Evolutionary conservation across 176 grass and related monocot species (phyloP).

Genomic region (Musa beccarii): DNA sequence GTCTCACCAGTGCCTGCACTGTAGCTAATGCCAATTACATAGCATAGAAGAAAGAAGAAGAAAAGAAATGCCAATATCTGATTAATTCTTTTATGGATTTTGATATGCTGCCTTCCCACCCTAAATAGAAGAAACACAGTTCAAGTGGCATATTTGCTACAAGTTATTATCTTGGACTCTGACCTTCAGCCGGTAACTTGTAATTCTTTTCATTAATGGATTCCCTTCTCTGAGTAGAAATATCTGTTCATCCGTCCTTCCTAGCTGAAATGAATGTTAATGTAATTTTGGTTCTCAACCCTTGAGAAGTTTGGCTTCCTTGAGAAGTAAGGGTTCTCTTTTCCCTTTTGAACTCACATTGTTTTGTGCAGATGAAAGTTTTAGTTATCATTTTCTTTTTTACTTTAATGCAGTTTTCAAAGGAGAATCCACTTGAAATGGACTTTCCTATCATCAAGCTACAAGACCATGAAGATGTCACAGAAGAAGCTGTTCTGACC

Average conservation of each 20-base stretch:
- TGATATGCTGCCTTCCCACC: too few relatives aligned
- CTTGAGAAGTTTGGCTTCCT: not conserved
- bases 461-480: slow-evolving; percentile 59
- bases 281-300: not conserved
- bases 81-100: not conserved
- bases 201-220: too few relatives aligned
- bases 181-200: too few relatives aligned
- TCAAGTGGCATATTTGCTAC: too few relatives aligned
- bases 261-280: too few relatives aligned
- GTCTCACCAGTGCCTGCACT: too few relatives aligned
- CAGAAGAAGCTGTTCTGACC: slow-evolving; percentile 41
- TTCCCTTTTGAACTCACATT: not conserved
- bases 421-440: slow-evolving; percentile 52
- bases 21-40: not conserved
- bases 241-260: too few relatives aligned
- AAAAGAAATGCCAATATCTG: not conserved
- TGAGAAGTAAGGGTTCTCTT: not conserved
- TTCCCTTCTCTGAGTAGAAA: too few relatives aligned
- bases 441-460: slow-evolving; percentile 52
- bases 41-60: not conserved
- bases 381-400: not conserved
- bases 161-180: too few relatives aligned
- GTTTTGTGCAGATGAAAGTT: not conserved
- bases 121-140: too few relatives aligned
- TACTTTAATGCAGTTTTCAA: slow-evolving; percentile 46